These are phyloP conservation scores for Diddensiella santjacobensis DNA, from an alignment of 805 yeast species.

Conservation along the genomic window DNA sequence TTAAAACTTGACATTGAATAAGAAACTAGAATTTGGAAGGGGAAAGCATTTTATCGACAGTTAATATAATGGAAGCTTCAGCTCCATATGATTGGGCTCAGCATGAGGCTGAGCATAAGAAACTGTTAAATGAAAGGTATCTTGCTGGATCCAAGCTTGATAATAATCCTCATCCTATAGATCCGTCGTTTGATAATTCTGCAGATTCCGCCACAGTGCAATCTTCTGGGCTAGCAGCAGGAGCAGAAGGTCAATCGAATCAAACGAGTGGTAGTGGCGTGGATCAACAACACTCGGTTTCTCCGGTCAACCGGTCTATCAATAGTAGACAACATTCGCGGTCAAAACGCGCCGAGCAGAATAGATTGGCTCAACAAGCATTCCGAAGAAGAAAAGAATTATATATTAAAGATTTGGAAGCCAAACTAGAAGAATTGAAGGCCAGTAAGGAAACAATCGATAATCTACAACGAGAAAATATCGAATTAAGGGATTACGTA, in stretches of 20 bases:
- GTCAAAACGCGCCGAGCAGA: constrained; percentile 87
- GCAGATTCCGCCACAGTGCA: neutral
- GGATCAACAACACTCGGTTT: neutral
- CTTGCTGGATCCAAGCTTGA: neutral
- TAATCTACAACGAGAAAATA: constrained; percentile 64
- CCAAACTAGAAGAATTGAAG: constrained; percentile 59
- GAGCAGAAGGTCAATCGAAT: neutral
- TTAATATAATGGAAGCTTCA: constrained; percentile 2
- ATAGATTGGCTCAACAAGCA: constrained; percentile 87
- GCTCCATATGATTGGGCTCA: neutral
- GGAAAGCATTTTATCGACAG: too few relatives aligned
- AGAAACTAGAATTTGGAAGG: too few relatives aligned
- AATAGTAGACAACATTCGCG: constrained; percentile 33
- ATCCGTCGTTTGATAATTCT: neutral
- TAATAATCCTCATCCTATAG: neutral
- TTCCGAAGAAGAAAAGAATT: constrained; percentile 81
- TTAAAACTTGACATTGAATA: too few relatives aligned
- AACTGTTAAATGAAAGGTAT: neutral
- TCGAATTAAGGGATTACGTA: constrained; percentile 68
- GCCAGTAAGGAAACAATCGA: constrained; percentile 62
- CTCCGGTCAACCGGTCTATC: neutral
- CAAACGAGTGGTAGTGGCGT: neutral
- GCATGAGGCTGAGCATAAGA: neutral
- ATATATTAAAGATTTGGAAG: constrained; percentile 75
- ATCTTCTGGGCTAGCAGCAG: neutral